Percentiles rank a stretch among this genome's conserved stretches.
These are phyloP conservation scores for Monosporascus sp. DNA, from an alignment of 2,329 filamentous ascomycete genomes.

Conservation along the genomic window DNA sequence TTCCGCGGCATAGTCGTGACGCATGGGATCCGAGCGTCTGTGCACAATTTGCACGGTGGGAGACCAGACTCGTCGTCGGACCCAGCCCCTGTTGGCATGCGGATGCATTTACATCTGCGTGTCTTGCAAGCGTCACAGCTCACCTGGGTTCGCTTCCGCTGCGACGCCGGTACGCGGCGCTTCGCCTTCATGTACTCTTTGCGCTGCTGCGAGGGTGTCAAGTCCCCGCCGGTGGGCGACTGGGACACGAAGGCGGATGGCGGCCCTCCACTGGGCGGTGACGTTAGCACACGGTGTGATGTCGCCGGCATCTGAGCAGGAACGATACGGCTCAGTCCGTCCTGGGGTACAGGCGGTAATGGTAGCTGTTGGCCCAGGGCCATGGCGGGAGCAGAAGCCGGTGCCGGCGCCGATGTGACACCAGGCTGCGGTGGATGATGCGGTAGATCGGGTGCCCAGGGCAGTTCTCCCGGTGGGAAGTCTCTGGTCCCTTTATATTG, in stretches of 20 bases:
- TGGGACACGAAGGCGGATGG: conserved; percentile 13
- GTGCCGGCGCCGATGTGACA: not conserved
- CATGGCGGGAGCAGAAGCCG: not conserved
- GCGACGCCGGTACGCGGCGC: conserved; percentile 29
- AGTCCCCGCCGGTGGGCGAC: not conserved
- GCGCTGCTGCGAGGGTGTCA: conserved; percentile 6
- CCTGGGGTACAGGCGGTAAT: conserved; percentile 1
- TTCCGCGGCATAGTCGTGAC: conserved; percentile 39
- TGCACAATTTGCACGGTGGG: conserved; percentile 33
- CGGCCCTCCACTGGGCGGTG: conserved; percentile 1
- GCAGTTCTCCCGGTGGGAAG: not conserved
- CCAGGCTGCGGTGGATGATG: conserved; percentile 9
- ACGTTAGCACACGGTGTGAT: not conserved
- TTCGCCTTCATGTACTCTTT: conserved; percentile 19
- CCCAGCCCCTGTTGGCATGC: conserved; percentile 9
- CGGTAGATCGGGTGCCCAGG: conserved; percentile 10
- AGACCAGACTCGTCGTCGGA: conserved; percentile 8
- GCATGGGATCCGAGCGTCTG: conserved; percentile 32
- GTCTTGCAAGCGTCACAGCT: conserved; percentile 33
- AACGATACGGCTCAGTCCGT: not conserved
- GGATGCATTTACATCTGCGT: conserved; percentile 29
- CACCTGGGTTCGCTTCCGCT: conserved; percentile 28
- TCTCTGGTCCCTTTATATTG: not conserved
- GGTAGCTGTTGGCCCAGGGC: not conserved
- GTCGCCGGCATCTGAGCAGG: not conserved